phyloP scores from a whole-genome alignment of 768 basidiomycete species.

The Boletus pseudo-olivaceus region DNA sequence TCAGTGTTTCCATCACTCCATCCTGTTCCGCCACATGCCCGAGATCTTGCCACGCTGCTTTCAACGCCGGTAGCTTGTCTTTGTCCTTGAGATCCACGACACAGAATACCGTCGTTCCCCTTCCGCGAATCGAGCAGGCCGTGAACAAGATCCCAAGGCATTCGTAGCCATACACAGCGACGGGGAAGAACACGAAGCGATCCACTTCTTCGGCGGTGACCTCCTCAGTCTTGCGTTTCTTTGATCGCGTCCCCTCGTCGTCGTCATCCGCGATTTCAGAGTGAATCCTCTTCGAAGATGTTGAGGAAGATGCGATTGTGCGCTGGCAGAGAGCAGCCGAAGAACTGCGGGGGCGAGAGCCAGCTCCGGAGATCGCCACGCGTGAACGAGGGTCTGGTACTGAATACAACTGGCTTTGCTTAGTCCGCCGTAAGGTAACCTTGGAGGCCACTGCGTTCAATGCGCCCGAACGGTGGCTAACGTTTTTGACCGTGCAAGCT shows the following conservation, averaged over 20 bases:
- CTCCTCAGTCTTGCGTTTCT: not conserved
- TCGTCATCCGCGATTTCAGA: not conserved
- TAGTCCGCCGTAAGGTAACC: no score
- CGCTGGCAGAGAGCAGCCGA: not conserved
- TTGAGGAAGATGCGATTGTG: not conserved
- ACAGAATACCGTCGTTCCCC: slow-evolving; percentile 7
- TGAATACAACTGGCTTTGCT: not conserved
- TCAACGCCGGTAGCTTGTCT: not conserved
- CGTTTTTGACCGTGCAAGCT: not conserved
- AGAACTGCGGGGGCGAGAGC: not conserved
- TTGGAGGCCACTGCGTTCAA: not conserved
- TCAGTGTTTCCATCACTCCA: not conserved
- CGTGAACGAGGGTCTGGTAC: not conserved
- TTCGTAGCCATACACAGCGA: not conserved
- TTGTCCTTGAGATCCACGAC: not conserved
- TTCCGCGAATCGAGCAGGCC: slow-evolving; percentile 10
- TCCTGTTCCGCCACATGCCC: not conserved
- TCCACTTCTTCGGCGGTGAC: not conserved
- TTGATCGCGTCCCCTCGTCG: not conserved
- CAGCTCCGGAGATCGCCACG: not conserved
- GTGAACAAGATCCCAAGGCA: slow-evolving; percentile 9
- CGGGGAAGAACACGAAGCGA: not conserved
- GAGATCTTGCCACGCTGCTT: slow-evolving; percentile 12
- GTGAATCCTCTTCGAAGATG: not conserved
- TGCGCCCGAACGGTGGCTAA: not conserved